These are phyloP conservation scores for Mycena sanguinolenta DNA, from an alignment of 768 basidiomycete genomes.

Conservation along the genomic window DNA sequence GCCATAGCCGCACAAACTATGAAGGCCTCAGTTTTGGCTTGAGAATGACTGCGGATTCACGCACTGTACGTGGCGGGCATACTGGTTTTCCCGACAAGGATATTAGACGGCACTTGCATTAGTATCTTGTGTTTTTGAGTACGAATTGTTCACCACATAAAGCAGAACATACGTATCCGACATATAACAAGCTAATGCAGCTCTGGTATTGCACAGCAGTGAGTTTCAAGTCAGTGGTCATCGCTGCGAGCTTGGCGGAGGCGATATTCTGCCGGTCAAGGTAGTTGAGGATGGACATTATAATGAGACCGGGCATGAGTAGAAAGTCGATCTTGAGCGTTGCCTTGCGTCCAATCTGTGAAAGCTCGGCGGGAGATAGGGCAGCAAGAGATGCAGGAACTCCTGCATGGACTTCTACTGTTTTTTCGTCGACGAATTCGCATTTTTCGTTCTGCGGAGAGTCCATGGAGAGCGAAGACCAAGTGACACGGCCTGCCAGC, in stretches of 20 bases:
- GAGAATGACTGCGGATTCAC: too few relatives aligned
- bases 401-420: not conserved
- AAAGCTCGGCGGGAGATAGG: conserved; percentile 16
- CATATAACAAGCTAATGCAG: conserved; percentile 31
- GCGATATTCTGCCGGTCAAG: conserved; percentile 38
- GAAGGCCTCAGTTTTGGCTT: too few relatives aligned
- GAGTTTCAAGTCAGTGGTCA: conserved; percentile 26
- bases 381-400: conserved; percentile 27
- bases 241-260: conserved; percentile 28
- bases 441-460: conserved; percentile 21
- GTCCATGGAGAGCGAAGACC: too few relatives aligned
- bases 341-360: conserved; percentile 15
- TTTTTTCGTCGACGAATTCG: not conserved
- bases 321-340: conserved; percentile 32
- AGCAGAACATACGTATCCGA: conserved; percentile 24
- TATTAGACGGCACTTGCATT: conserved; percentile 36
- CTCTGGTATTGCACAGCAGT: conserved; percentile 33
- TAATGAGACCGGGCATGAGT: conserved; percentile 26
- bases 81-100: conserved; percentile 33
- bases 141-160: not conserved
- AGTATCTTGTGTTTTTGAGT: conserved; percentile 9
- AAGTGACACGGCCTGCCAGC: too few relatives aligned
- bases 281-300: conserved; percentile 37
- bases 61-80: conserved; percentile 29
- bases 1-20: conserved; percentile 34